Evolutionary conservation across 1,284 basidiomycete genomes (phyloP).

Genomic region (Fomitopsis schrenkii): DNA sequence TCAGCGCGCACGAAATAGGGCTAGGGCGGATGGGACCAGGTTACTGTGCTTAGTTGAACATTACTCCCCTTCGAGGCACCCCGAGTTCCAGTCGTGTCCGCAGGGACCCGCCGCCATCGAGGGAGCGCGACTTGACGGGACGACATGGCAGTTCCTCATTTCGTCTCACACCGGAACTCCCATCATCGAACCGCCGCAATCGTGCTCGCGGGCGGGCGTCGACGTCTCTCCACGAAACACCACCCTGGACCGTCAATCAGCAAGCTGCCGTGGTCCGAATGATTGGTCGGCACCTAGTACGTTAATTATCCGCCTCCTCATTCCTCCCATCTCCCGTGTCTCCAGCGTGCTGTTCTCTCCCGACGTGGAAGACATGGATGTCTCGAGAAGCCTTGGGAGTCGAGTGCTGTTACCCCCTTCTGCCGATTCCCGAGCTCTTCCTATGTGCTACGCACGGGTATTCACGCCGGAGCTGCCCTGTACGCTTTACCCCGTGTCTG

Average conservation of each 20-base stretch:
- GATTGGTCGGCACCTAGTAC: conserved; percentile 63
- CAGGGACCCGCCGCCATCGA: conserved; percentile 16
- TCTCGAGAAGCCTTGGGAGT: conserved; percentile 51
- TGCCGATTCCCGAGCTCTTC: conserved; percentile 40
- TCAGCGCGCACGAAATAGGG: conserved; percentile 18
- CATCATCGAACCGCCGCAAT: conserved; percentile 14
- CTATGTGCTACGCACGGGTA: conserved; percentile 49
- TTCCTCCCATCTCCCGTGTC: conserved; percentile 45
- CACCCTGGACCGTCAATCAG: conserved; percentile 17
- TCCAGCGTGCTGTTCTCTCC: conserved; percentile 39
- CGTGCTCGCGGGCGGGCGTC: conserved; percentile 16
- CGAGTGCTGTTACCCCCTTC: conserved; percentile 38
- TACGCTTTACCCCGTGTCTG: conserved; percentile 32
- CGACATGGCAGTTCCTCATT: conserved; percentile 12
- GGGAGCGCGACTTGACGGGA: conserved; percentile 3
- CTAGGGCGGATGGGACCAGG: conserved; percentile 44
- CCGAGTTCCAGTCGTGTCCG: conserved; percentile 9
- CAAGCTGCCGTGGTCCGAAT: conserved; percentile 34
- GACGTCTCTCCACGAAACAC: conserved; percentile 8
- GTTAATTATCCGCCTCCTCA: conserved; percentile 77
- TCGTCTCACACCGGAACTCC: conserved; percentile 10
- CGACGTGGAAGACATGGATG: conserved; percentile 44
- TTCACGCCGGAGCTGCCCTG: conserved; percentile 47
- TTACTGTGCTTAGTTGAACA: conserved; percentile 31
- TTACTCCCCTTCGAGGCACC: conserved; percentile 13